Base-by-base conservation (phyloP, 1,139 yeast species). In the Blastobotrys elegans region DNA sequence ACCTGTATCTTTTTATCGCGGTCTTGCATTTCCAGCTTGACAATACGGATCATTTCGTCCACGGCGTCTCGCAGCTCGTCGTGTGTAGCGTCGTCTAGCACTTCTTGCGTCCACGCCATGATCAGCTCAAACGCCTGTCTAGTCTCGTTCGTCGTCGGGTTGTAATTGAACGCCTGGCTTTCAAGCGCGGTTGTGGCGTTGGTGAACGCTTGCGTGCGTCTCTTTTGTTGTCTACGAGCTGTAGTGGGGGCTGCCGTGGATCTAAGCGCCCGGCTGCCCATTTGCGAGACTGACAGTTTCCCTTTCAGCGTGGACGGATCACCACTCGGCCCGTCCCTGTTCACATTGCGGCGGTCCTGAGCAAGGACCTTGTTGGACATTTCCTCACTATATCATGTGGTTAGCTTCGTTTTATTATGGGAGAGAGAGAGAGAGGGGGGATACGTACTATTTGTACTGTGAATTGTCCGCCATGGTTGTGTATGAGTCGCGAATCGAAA, bases 281-380 rank as follows among this genome's bases (percentile, higher is more conserved):
- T 79, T 49, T 87, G 95, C 37, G 72, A 71, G 46, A 76, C 68
- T 2, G 79, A 68, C 20, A 88, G 72, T 50, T 74, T 78, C 1
- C 95, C 95, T 5, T 73, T 76, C 59, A 88, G 68, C 0, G 95
- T 81, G 46, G 77, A 77, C 0, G 96, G 96, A 41, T 75, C 79
- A 14, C 83, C 79, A 42, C 71, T 63, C 13, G 77, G 79, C 49
- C 77, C 79, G 3, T 71, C 63, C 16, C 70, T 61, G 34, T 66
- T 69, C 36, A 79, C 58, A 43, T 74, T 66, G 46, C 80, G 64
- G 50, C 76, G 71, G 56, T 80, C 87, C 53, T 77, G 75, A 52
- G 76, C 73, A 31, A 82, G 72, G 55, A 85, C 90, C 69, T 82
- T 82, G 60, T 82, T 85, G 48, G 95, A 77, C 88, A 85, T 61